Conservation (phyloP, 2,329 filamentous ascomycete genomes). For the Penicillium sp. region DNA sequence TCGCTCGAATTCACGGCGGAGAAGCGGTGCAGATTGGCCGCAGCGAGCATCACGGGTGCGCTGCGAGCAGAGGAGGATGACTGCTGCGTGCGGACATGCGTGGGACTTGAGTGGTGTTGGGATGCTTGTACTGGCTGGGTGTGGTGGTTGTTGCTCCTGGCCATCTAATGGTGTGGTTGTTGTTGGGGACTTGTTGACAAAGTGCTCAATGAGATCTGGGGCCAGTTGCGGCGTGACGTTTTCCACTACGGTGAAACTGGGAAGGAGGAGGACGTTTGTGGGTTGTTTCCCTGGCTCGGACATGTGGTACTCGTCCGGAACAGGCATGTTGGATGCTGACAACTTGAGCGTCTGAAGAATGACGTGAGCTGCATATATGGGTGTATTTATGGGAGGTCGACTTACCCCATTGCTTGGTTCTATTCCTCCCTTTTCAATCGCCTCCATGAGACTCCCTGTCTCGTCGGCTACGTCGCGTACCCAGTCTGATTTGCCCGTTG, state of each 20-base stretch:
- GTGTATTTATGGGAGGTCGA: neutral
- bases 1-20: slow-evolving; percentile 83
- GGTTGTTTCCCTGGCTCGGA: slow-evolving; percentile 55
- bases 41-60: slow-evolving; percentile 91
- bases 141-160: slow-evolving; percentile 21
- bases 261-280: slow-evolving; percentile 77
- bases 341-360: slow-evolving; percentile 69
- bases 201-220: slow-evolving; percentile 63
- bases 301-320: slow-evolving; percentile 60
- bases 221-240: slow-evolving; percentile 74
- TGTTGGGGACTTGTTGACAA: slow-evolving; percentile 64
- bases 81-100: slow-evolving; percentile 72
- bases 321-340: slow-evolving; percentile 84
- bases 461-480: slow-evolving; percentile 83
- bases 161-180: slow-evolving; percentile 65
- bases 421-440: slow-evolving; percentile 50
- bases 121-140: slow-evolving; percentile 26
- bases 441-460: slow-evolving; percentile 77
- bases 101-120: slow-evolving; percentile 50
- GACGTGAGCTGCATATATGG: slow-evolving; percentile 5
- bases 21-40: slow-evolving; percentile 83
- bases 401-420: slow-evolving; percentile 42
- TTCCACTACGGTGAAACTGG: slow-evolving; percentile 75
- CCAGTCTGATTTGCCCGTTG: slow-evolving; percentile 96
- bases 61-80: slow-evolving; percentile 92